Base-by-base conservation (phyloP, 1,284 basidiomycete genomes). In the Xerocomus nothofagi region DNA sequence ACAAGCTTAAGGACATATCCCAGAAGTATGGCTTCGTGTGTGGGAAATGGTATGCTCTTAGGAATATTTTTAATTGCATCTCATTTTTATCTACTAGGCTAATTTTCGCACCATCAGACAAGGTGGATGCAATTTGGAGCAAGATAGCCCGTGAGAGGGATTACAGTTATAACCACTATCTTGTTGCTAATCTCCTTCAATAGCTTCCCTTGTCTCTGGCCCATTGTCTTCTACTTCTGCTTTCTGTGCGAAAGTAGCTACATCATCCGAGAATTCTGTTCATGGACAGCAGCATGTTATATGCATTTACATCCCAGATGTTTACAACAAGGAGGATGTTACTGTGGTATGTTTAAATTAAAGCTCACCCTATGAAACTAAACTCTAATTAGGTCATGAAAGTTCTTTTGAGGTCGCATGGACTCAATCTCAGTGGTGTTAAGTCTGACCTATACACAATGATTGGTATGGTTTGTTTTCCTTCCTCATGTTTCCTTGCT, bases 241-340 rank as follows among this genome's bases (percentile, higher is more conserved):
- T 15, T 74, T 65, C 51, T 59, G 72, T 27, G 75, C 79, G 4
- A 88, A 88, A 63, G 86, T 86, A 5, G 72, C 86, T 2, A 88
- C 86, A 4, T 79, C 74, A 23, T 78, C 81, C 0, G 65, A 70
- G 44, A 66, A 70, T 44, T 77, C 79, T 41, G 71, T 54, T 8
- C 63, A 77, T 14, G 74, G 78, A 39, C 66, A 79, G 51, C 80
- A 80, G 52, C 84, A 87, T 60, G 66, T 87, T 29, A 77, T 88
- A 24, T 87, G 84, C 56, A 57, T 88, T n/a, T 88, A 88, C 59
- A 64, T 88, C 20, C 84, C 86, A 6, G 70, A 88, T 61, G 79
- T 85, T 12, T 86, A 83, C 60, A 77, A 88, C 62, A 80, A 84
- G 60, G 71, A 71, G 31, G 70, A 70, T 29, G 80, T 83, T 3